A percentile compares a stretch with the other conserved stretches of the same genome.
These are phyloP conservation scores for Nitzschia palea DNA, from an alignment of 108 stramenopile genomes.

Conservation along the genomic window DNA sequence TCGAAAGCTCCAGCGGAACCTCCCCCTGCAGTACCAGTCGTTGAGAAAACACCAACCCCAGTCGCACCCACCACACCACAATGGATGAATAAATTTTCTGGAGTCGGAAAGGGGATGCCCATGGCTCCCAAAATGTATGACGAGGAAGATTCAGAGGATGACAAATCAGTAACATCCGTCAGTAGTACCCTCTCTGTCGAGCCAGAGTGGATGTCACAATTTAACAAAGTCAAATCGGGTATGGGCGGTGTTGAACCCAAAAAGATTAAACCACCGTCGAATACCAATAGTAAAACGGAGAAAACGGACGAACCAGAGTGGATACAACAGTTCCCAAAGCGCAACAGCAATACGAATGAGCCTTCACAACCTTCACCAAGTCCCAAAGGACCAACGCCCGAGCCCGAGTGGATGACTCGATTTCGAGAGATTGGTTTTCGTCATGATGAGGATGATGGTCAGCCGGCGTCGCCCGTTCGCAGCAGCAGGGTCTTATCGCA, in stretches of 20 bases:
- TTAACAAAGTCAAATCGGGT: conserved; percentile 16
- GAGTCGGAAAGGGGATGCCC: background rate
- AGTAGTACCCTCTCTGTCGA: background rate
- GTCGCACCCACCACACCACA: conserved; percentile 10
- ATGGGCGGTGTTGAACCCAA: background rate
- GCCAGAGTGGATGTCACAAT: conserved; percentile 12
- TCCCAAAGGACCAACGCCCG: background rate
- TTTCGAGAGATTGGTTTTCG: conserved; percentile 15
- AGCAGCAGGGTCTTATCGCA: too few relatives aligned
- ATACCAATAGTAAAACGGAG: background rate
- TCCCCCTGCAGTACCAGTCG: background rate
- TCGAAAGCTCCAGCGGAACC: conserved; percentile 1
- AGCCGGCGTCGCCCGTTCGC: conserved; percentile 7
- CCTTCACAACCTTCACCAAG: background rate
- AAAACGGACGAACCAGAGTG: conserved; percentile 12
- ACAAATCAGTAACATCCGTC: conserved; percentile 16
- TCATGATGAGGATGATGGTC: background rate
- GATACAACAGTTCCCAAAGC: background rate
- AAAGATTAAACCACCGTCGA: conserved; percentile 6
- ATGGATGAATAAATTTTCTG: conserved; percentile 25
- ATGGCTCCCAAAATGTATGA: conserved; percentile 13
- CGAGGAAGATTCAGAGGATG: conserved; percentile 4
- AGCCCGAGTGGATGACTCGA: conserved; percentile 27
- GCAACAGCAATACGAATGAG: background rate
- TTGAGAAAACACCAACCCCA: background rate